Evolutionary conservation across 257 asterid genomes (phyloP).

Genomic region (Solanum appendiculatum): DNA sequence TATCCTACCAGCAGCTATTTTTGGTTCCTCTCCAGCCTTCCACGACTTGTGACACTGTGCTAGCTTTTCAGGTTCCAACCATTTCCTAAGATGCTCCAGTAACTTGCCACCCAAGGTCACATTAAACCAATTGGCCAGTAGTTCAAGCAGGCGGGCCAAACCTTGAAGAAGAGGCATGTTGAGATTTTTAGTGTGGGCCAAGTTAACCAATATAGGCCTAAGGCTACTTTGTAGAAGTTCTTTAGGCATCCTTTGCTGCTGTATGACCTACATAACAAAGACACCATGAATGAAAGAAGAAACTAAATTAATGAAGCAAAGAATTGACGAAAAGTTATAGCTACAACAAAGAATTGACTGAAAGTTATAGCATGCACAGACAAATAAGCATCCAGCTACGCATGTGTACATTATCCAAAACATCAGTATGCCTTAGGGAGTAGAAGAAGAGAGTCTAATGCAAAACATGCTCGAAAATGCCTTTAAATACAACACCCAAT

Average conservation of each 20-base stretch:
- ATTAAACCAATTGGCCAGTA: slow-evolving; percentile 95
- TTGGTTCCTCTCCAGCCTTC: slow-evolving; percentile 99
- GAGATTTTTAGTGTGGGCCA: slow-evolving; percentile 97
- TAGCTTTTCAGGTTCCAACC: slow-evolving; percentile 99
- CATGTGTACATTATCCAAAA: background rate
- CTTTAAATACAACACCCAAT: background rate
- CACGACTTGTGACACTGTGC: slow-evolving; percentile 93
- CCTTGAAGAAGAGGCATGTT: slow-evolving; percentile 99
- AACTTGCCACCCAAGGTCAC: slow-evolving; percentile 97
- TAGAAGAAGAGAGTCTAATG: background rate
- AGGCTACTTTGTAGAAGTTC: slow-evolving; percentile 98
- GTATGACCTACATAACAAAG: slow-evolving; percentile 57
- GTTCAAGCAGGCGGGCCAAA: slow-evolving; percentile 95
- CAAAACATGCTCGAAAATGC: background rate
- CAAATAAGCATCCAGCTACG: background rate
- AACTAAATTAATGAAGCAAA: background rate
- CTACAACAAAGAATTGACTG: background rate
- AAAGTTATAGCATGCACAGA: background rate
- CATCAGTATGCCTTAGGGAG: background rate
- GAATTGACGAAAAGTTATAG: background rate
- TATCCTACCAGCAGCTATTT: slow-evolving; percentile 91
- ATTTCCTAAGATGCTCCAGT: slow-evolving; percentile 97
- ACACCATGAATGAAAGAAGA: background rate
- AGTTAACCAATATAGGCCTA: slow-evolving; percentile 93
- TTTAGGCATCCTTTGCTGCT: slow-evolving; percentile 96